Base-by-base conservation (phyloP, 2,329 filamentous ascomycete species). In the Cytospora piceae region DNA sequence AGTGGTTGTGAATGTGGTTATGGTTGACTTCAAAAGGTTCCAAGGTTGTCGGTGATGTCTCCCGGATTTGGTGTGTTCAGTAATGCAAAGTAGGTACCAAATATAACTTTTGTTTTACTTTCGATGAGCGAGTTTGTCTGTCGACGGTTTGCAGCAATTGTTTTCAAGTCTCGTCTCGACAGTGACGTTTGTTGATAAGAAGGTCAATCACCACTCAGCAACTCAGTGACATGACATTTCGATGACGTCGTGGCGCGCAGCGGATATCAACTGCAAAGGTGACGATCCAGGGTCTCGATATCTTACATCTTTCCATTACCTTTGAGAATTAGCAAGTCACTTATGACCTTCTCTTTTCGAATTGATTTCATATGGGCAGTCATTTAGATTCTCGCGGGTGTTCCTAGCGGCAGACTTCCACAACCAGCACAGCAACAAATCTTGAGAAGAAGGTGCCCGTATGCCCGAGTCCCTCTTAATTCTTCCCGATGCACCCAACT, bases 211-310 rank as follows among this genome's bases (percentile, higher is more conserved):
- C 49, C 29, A 31, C 7, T 17, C 53, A 29, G 24, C 12, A 52
- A 20, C 9, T 2, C n/a, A 11, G 2, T 49, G 11, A 24, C 56
- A 52, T 67, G 65, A 67, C 58, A 53, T 34, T 53, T 65, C 20
- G 54, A 67, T 67, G 65, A 67, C 65, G 65, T 67, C 65, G 65
- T 58, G n/a, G 53, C 46, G 52, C 62, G 32, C 39, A 64, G 54
- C 42, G 32, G 61, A 54, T 61, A 56, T 32, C 39, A 60, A 14
- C 9, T 22, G 46, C 46, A 24, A 49, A 49, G 6, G 46, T 9
- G 46, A 49, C 46, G 46, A 49, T 24, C 8, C n/a, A 22, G n/a
- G 4, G 46, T 49, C 8, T 49, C n/a, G 46, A 15, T 46, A 46
- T 11, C n/a, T n/a, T n/a, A 22, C 22, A 22, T 49, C 22, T 24